phyloP scores from a whole-genome alignment of 257 asterid species.

The Nicotiana tomentosiformis region DNA sequence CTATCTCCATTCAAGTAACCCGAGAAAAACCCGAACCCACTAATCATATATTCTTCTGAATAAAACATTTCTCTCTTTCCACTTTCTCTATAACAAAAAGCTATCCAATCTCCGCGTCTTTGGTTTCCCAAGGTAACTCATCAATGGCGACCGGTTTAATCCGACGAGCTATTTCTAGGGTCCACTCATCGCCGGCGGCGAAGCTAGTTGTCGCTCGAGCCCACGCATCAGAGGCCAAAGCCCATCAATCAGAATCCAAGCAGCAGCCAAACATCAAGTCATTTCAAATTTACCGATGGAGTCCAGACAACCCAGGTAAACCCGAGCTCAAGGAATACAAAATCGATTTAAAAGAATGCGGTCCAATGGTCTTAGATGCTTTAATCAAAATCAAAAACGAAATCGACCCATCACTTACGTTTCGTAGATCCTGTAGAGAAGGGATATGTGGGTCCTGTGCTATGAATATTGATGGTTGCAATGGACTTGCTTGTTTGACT shows the following conservation, averaged over 20 bases:
- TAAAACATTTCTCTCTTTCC: background rate
- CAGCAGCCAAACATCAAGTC: slow-evolving; percentile 37
- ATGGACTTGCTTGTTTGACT: slow-evolving; percentile 85
- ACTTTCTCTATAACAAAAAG: background rate
- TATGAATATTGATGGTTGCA: slow-evolving; percentile 84
- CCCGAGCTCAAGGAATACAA: slow-evolving; percentile 64
- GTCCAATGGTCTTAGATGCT: slow-evolving; percentile 92
- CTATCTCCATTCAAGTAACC: background rate
- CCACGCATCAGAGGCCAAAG: slow-evolving; percentile 57
- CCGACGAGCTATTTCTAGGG: slow-evolving; percentile 65
- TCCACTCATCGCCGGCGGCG: slow-evolving; percentile 46
- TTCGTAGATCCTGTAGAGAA: slow-evolving; percentile 91
- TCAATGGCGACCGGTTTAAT: slow-evolving; percentile 77
- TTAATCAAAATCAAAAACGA: slow-evolving; percentile 86
- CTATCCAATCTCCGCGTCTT: background rate
- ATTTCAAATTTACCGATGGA: slow-evolving; percentile 98
- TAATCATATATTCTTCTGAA: too few species aligned
- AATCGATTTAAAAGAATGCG: slow-evolving; percentile 80
- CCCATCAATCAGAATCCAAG: slow-evolving; percentile 35
- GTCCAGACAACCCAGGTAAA: slow-evolving; percentile 63
- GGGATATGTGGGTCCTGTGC: slow-evolving; percentile 99
- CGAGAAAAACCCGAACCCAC: background rate
- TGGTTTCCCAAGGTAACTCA: background rate
- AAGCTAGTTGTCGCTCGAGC: slow-evolving; percentile 31
- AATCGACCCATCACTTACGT: slow-evolving; percentile 80